Conservation (phyloP, 139 green algal genomes). For the Yamagishiella unicocca region DNA sequence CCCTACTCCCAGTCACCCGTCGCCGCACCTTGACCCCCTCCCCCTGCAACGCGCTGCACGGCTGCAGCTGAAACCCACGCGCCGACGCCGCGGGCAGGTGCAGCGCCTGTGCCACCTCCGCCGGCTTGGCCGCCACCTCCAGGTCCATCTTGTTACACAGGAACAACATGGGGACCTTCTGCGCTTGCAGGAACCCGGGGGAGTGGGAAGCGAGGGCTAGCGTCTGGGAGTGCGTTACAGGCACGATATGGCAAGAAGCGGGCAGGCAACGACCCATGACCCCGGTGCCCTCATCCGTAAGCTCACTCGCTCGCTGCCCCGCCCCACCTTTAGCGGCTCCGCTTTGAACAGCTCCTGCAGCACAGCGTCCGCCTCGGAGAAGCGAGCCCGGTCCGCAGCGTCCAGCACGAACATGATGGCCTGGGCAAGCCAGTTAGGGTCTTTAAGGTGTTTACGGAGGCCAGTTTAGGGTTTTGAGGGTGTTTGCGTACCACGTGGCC, state of each 20-base stretch:
- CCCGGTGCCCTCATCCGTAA: too few species aligned
- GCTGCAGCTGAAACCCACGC: constrained; percentile 75
- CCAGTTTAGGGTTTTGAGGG: neutral
- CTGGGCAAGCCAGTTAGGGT: constrained; percentile 47
- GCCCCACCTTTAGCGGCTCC: neutral
- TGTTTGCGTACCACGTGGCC: neutral
- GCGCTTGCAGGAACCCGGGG: neutral
- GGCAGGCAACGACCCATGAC: too few species aligned
- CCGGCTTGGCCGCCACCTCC: constrained; percentile 57
- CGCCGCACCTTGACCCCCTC: constrained; percentile 52
- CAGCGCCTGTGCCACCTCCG: constrained; percentile 67
- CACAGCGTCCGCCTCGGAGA: neutral
- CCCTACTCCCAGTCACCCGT: neutral
- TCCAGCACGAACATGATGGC: constrained; percentile 83
- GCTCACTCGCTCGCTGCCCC: too few species aligned
- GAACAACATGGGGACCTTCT: constrained; percentile 71
- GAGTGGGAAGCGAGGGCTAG: neutral
- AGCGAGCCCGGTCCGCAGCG: constrained; percentile 60
- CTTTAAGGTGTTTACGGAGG: neutral
- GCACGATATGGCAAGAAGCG: too few species aligned
- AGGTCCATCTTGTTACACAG: constrained; percentile 85
- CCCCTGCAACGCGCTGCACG: constrained; percentile 73
- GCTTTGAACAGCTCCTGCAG: constrained; percentile 17
- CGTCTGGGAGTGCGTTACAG: too few species aligned
- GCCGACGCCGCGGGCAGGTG: constrained; percentile 66